Base-by-base conservation (phyloP, 495 filamentous ascomycete genomes). In the Penicilliopsis zonata region DNA sequence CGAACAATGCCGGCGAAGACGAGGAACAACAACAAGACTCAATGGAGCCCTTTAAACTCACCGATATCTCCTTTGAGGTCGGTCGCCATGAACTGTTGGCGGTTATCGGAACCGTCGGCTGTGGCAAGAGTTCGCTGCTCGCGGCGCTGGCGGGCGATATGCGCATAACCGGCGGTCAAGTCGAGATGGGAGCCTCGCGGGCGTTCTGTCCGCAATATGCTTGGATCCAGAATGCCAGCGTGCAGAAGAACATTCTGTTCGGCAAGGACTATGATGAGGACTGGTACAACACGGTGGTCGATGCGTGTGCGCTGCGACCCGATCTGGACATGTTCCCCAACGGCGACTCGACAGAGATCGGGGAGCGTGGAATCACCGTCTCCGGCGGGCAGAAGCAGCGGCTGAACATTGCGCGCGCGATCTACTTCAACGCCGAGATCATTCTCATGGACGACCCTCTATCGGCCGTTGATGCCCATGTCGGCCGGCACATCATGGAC, bases 191-290 rank as follows among this genome's bases (percentile, higher is more conserved):
- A 28, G 82, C 82, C 2, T 74, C 73, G 2, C 60, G 86, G 30
- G 82, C 86, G 0, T 94, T 92, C 43, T 98, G 90, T 43, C 86
- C 90, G 0, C 90, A 98, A 46, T 93, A 90, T 47, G 82, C 90
- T 3, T 98, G 90, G 90, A 95, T 98, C 28, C 87, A 95, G 46
- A 98, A 95, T 44, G 63, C 85, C 0, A 80, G 77, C 9, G 77
- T 95, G 4, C 75, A 69, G 36, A 70, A 93, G 32, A 98, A 98
- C 42, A 90, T 98, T 34, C 48, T 92, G 1, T 95, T 98, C 43
- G 88, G 88, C 2, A 84, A 81, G 43, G 73, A 46, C 1, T 65
- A 52, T 26, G 57, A 76, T 22, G 40, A 62, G 16, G 32, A 28
- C 9, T 68, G 73, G 59, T 82, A 80, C 38, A 53, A 65, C 13